A percentile compares a stretch with the other conserved stretches of the same genome.
phyloP scores from a whole-genome alignment of 1,284 basidiomycete genomes.

The Leccinum subspadiceum region DNA sequence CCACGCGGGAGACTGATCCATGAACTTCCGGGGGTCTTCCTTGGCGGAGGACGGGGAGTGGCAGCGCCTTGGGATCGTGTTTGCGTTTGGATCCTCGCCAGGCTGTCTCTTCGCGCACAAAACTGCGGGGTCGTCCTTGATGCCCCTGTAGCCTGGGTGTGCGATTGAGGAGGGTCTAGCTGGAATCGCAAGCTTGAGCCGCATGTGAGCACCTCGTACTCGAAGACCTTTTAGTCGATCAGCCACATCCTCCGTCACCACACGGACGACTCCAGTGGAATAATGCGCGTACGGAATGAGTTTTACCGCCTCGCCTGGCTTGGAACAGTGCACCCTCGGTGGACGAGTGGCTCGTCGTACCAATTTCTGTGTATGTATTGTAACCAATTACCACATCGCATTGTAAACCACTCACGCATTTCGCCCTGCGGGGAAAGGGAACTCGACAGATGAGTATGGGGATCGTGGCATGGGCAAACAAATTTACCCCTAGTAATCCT shows the following conservation, averaged over 20 bases:
- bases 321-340: slow-evolving; percentile 17
- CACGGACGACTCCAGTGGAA: not conserved
- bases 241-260: not conserved
- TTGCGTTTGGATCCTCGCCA: not conserved
- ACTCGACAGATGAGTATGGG: slow-evolving; percentile 8
- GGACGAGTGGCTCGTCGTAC: slow-evolving; percentile 17
- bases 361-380: slow-evolving; percentile 15
- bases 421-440: slow-evolving; percentile 15
- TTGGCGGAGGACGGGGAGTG: not conserved
- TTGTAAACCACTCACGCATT: slow-evolving; percentile 17
- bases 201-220: slow-evolving; percentile 28
- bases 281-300: slow-evolving; percentile 13
- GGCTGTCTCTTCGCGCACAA: not conserved
- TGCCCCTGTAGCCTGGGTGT: not conserved
- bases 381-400: not conserved
- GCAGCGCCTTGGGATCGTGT: not conserved
- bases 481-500: slow-evolving; percentile 14
- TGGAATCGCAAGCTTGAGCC: slow-evolving; percentile 22
- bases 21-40: not conserved
- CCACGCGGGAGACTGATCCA: not conserved
- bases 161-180: slow-evolving; percentile 3
- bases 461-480: not conserved
- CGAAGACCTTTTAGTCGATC: slow-evolving; percentile 17
- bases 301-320: slow-evolving; percentile 11
- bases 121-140: not conserved